These are phyloP conservation scores for Clavispora santaluciae DNA, from an alignment of 805 yeast genomes.

Conservation along the genomic window DNA sequence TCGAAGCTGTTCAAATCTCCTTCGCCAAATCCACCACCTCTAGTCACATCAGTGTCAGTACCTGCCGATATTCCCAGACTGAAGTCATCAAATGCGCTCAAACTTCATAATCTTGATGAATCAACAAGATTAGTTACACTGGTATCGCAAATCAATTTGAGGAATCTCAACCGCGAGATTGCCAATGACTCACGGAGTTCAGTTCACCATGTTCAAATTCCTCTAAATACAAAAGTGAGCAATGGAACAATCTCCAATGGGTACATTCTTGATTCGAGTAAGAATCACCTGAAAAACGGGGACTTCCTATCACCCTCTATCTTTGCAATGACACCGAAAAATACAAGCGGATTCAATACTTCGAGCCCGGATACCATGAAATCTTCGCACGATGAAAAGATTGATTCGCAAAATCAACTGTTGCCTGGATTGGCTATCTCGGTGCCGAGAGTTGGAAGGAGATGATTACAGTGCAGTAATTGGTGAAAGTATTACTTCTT, in stretches of 20 bases:
- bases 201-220: neutral
- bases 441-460: neutral
- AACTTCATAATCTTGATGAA: neutral
- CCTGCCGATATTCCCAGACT: neutral
- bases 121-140: neutral
- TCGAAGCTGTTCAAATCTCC: neutral
- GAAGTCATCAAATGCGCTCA: neutral
- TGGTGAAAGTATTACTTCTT: neutral
- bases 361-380: too few species aligned
- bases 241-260: neutral
- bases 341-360: too few species aligned
- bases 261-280: neutral
- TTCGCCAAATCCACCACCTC: neutral
- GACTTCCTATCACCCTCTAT: neutral
- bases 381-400: too few species aligned
- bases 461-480: neutral
- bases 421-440: too few species aligned
- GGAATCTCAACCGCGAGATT: neutral
- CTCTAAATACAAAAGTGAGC: neutral
- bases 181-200: neutral
- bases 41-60: neutral
- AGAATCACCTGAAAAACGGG: neutral
- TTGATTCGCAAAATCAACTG: too few species aligned
- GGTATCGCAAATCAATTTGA: neutral
- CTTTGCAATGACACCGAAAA: neutral